Conservation (phyloP, 805 yeast genomes). For the Danielozyma ontarioensis region DNA sequence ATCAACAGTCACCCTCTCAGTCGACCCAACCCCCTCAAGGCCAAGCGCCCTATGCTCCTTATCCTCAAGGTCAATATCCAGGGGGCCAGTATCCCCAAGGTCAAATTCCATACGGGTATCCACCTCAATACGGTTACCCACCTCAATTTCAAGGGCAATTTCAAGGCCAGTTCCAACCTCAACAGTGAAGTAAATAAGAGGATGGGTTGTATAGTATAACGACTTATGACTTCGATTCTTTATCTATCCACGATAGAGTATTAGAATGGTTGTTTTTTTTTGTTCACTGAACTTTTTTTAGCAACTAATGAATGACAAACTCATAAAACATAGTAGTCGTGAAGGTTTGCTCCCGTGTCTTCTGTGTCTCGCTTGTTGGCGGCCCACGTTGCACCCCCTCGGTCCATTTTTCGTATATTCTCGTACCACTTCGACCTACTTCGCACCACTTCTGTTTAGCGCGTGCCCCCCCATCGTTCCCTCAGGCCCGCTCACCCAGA, state of each 20-base stretch:
- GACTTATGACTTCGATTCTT: neutral
- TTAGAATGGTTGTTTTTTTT: neutral
- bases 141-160: constrained; percentile 8
- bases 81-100: too few relatives aligned
- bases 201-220: neutral
- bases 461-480: too few relatives aligned
- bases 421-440: too few relatives aligned
- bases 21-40: constrained; percentile 6
- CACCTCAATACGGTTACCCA: constrained; percentile 15
- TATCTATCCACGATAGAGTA: too few relatives aligned
- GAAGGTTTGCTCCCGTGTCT: too few relatives aligned
- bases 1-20: constrained; percentile 11
- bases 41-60: constrained; percentile 8
- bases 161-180: constrained; percentile 2
- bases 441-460: too few relatives aligned
- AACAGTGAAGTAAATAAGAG: neutral
- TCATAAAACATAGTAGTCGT: too few relatives aligned
- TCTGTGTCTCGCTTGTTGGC: too few relatives aligned
- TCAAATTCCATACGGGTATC: constrained; percentile 14
- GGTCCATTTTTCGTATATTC: too few relatives aligned
- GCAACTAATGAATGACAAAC: neutral
- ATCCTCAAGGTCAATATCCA: too few relatives aligned
- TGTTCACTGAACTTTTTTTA: neutral
- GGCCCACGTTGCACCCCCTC: too few relatives aligned
- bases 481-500: too few relatives aligned